Conservation (phyloP, 2,329 filamentous ascomycete genomes). For the Pestalotiopsis sp. region DNA sequence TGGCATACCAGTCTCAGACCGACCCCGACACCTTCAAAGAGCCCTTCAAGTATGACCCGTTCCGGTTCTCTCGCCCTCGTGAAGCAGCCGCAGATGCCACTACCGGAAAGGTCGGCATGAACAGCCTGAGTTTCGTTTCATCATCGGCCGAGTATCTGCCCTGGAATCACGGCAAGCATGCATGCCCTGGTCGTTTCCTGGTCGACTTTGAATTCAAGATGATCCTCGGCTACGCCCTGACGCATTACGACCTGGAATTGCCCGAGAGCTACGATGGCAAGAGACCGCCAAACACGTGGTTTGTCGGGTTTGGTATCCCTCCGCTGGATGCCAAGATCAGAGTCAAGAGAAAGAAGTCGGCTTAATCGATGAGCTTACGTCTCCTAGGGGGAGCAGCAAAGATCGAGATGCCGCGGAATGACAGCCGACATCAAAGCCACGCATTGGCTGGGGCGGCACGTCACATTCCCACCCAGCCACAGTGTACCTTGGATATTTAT, state of each 20-base stretch:
- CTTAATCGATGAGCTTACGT: neutral
- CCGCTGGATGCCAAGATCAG: slow-evolving; percentile 19
- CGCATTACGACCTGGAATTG: slow-evolving; percentile 35
- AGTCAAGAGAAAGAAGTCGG: slow-evolving; percentile 15
- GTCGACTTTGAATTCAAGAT: slow-evolving; percentile 40
- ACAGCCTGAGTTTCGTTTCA: slow-evolving; percentile 32
- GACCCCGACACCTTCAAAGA: slow-evolving; percentile 32
- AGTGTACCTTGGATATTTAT: neutral
- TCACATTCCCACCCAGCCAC: neutral
- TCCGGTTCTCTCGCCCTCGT: slow-evolving; percentile 36
- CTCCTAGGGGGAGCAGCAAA: neutral
- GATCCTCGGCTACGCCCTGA: slow-evolving; percentile 25
- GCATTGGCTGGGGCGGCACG: neutral
- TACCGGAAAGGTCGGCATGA: slow-evolving; percentile 16
- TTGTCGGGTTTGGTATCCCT: slow-evolving; percentile 19
- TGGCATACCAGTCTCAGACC: slow-evolving; percentile 25
- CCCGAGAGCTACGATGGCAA: slow-evolving; percentile 20
- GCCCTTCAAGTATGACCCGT: slow-evolving; percentile 37
- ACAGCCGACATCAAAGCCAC: neutral
- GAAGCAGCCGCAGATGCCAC: slow-evolving; percentile 21
- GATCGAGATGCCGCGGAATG: neutral
- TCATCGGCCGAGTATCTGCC: slow-evolving; percentile 28
- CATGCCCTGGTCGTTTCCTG: slow-evolving; percentile 41
- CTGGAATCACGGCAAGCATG: slow-evolving; percentile 39
- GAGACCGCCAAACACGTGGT: slow-evolving; percentile 19